Evolutionary conservation across 257 asterid genomes (phyloP), one percentile per base, ranked within the genome.

Genomic region (Salvia miltiorrhiza): DNA sequence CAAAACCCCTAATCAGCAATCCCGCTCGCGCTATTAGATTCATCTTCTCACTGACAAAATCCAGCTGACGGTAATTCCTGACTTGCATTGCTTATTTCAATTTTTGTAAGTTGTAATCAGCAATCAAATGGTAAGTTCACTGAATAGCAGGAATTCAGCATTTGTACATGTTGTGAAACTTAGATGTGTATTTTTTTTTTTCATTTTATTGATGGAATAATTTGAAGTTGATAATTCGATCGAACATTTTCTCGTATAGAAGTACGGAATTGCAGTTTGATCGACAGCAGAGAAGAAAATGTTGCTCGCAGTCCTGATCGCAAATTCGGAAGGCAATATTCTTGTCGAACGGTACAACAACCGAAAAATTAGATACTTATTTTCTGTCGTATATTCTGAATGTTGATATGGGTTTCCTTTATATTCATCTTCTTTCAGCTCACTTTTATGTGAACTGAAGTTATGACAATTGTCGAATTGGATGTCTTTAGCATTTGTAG

Each of bases 311-410:
- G 88, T 88, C 30, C 75, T 90, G 84, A 82, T 90, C 69, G 95
- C 97, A 73, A 90, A 90, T 33, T 93, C 94, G 70, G 96, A 90
- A 72, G 98, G 98, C 58, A 90, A 93, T 69, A 86, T 93, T 80
- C 98, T 93, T 61, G 95, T 90, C 35, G 95, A 93, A 79, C 95
- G 97, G 97, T 93, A 81, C 45, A 13, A 33, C 17, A 65, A 12
- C n/a, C n/a, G 53, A 11, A 14, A 41, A 55, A n/a, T 26, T n/a
- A 0, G 33, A 21, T 65, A 6, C 37, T 55, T 48, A n/a, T 47
- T 32, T 65, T 37, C 2, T 7, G 40, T 49, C 20, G 58, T 19
- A 43, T 16, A 40, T 59, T 53, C 39, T 17, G 55, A 21, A 35
- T 63, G 41, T 43, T 43, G 70, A 69, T 78, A 62, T 69, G 61